These are phyloP conservation scores for Pseudogymnoascus sp. DNA, from an alignment of 2,329 filamentous ascomycete species.

Conservation along the genomic window DNA sequence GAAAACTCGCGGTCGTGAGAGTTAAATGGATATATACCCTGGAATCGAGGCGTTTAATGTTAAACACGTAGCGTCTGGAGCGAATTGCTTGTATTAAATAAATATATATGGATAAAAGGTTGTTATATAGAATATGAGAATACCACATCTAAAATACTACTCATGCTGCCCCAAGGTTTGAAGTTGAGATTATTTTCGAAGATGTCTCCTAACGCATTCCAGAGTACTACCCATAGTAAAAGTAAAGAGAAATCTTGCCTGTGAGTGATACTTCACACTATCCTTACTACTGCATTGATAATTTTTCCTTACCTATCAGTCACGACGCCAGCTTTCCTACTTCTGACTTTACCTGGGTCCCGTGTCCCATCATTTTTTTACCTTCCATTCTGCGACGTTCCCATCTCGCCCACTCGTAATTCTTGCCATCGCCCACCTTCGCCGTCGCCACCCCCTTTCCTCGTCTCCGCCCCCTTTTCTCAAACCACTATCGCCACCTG, in stretches of 20 bases:
- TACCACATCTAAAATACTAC: background rate
- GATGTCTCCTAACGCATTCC: too few species aligned
- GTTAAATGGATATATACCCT: background rate
- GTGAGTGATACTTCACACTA: too few species aligned
- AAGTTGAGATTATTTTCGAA: background rate
- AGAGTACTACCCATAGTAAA: too few species aligned
- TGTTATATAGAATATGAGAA: background rate
- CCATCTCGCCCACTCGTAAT: too few species aligned
- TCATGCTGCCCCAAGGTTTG: background rate
- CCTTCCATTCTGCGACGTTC: too few species aligned
- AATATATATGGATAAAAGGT: background rate
- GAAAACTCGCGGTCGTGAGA: background rate
- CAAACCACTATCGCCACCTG: background rate
- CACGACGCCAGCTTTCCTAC: too few species aligned
- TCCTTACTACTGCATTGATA: too few species aligned
- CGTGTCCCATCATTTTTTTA: too few species aligned
- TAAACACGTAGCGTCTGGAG: background rate
- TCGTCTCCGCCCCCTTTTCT: background rate
- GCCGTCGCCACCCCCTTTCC: background rate
- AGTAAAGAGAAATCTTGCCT: too few species aligned
- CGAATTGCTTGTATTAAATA: background rate
- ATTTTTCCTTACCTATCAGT: too few species aligned
- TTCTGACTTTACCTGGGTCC: too few species aligned
- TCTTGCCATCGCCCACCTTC: background rate
- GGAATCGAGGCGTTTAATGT: background rate